Base-by-base conservation (phyloP, 192 early-diverging fungal genomes). In the Phycomyces nitens region DNA sequence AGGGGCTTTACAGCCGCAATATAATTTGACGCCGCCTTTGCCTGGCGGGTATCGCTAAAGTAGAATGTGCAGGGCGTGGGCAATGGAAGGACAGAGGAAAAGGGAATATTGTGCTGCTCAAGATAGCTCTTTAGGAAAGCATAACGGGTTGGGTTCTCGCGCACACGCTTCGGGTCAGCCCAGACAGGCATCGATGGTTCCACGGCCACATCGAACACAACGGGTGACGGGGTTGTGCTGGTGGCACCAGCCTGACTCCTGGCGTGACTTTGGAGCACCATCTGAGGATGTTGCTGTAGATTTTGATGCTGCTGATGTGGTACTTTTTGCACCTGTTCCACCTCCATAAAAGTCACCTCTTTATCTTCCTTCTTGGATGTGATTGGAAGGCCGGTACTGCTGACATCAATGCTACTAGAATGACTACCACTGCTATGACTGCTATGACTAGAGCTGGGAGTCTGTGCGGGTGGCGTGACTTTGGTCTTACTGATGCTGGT, bases 21-120 rank as follows among this genome's bases (percentile, higher is more conserved):
- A 15, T 83, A 82, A 59, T 76, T 68, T 16, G 73, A 60, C 26
- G 63, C 34, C 39, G 66, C 71, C 44, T 71, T 50, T 21, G 77
- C 75, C 26, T 66, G 68, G 2, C 67, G 59, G 0, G 77, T 80
- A 44, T 83, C 81, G 27, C 73, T 73, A 55, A 83, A 83, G 59
- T 71, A 68, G n/a, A 76, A 66, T 9, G 43, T 42, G 38, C 57
- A 61, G 2, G 65, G 18, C 0, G 40, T 21, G 1, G 27, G 24
- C 12, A 76, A 34, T 0, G 65, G 65, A 2, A 76, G 39, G 3
- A 49, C 26, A 3, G 62, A 55, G n/a, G 43, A 21, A 14, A 44
- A 24, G 1, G 60, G 21, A 3, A 71, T 53, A 0, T 42, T 2
- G 14, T 65, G 54, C 16, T 66, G 34, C n/a, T 53, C 16, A 18